Base-by-base conservation (phyloP, 2,329 filamentous ascomycete species). In the Aspergillus brunneoviolaceus region DNA sequence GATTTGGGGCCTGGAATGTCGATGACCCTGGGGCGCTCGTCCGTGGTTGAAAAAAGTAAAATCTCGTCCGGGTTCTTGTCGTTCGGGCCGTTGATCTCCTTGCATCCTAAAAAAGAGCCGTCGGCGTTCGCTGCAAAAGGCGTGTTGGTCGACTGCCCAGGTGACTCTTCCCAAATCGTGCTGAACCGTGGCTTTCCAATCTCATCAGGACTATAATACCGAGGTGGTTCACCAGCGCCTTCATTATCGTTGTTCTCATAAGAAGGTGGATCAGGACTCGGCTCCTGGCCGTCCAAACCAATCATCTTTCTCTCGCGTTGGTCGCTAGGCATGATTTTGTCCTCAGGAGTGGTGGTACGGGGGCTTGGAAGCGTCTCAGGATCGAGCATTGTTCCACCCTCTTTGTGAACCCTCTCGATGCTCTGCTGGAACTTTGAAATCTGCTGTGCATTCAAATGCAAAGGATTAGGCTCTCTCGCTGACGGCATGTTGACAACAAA, bases 401-500 rank as follows among this genome's bases (percentile, higher is more conserved):
- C 65, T 19, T 64, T 69, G 49, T 69, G 69, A 25, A 73, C 68
- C 49, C 57, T 66, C 33, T 76, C 73, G 12, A 77, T 75, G 33
- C 70, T 74, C 53, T 70, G 67, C 53, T 79, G 77, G 49, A 76
- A 80, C 16, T 76, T 68, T 2, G 64, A 51, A 39, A 79, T 78
- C 58, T 79, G 74, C 33, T 74, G 68, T 1, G 68, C 66, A 4
- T 73, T 77, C 74, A 79, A 75, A 1, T 67, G 72, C 4, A 75
- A 72, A 3, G 77, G 76, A 49, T 76, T 77, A 0, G 77, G 76
- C 2, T 79, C 76, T 42, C 71, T 76, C 3, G 77, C 76, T 21
- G 75, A 74, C 5, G 76, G 77, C 76, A 78, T 79, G 52, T 79
- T 70, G 35, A 79, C 74, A 49, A 78, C 76, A 60, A 78, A 79